A percentile compares a stretch with the other conserved stretches of the same genome.
Evolutionary conservation across 768 basidiomycete genomes (phyloP).

Genomic region (Suillus tomentosus): DNA sequence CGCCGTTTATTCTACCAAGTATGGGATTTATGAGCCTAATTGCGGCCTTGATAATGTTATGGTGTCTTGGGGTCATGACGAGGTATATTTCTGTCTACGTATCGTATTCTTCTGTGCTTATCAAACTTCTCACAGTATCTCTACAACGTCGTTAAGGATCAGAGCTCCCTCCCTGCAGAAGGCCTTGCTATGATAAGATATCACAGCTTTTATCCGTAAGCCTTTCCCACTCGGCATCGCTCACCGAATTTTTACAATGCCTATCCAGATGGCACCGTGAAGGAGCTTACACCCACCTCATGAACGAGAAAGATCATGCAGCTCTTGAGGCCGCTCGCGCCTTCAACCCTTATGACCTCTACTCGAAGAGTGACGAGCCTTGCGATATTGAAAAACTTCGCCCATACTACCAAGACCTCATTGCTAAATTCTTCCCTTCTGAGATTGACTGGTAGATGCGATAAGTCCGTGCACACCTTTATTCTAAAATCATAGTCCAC

Average conservation of each 20-base stretch:
- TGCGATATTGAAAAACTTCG: conserved; percentile 62
- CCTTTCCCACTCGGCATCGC: conserved; percentile 8
- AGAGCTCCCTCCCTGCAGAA: conserved; percentile 77
- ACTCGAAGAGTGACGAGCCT: conserved; percentile 82
- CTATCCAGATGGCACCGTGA: conserved; percentile 79
- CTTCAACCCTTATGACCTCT: conserved; percentile 95
- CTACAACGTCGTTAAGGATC: conserved; percentile 81
- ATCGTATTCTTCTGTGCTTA: neutral
- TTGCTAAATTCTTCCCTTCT: conserved; percentile 83
- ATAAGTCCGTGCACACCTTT: neutral
- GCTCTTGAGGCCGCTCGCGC: conserved; percentile 74
- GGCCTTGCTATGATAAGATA: conserved; percentile 92
- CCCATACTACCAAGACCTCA: conserved; percentile 83
- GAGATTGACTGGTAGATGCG: conserved; percentile 76
- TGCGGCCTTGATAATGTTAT: conserved; percentile 88
- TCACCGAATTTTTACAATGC: conserved; percentile 7
- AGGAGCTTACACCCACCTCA: conserved; percentile 79
- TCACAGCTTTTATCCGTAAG: conserved; percentile 89
- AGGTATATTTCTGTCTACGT: conserved; percentile 48
- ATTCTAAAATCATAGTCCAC: neutral
- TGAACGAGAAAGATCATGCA: conserved; percentile 65
- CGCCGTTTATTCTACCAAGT: conserved; percentile 65
- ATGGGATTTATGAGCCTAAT: conserved; percentile 74
- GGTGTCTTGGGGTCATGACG: conserved; percentile 91
- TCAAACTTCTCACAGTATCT: conserved; percentile 56